phyloP scores from a whole-genome alignment of 176 grass and related monocot species.

The Carex myosuroides region DNA sequence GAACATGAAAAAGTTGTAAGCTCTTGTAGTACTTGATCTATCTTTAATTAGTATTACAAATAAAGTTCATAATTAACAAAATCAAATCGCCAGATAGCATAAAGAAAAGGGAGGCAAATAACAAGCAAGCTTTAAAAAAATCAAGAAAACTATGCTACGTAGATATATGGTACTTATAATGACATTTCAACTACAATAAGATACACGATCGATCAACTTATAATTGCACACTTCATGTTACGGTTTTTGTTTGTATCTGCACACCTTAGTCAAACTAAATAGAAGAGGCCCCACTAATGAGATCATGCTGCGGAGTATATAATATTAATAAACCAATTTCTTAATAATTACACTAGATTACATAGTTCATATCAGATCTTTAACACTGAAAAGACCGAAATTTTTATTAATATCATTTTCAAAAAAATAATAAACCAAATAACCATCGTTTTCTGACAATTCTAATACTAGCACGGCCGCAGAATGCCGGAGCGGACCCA shows the following conservation, averaged over 20 bases:
- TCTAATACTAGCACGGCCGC: too few species aligned
- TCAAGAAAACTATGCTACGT: not conserved
- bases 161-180: not conserved
- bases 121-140: not conserved
- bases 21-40: too few species aligned
- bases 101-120: not conserved
- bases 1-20: too few species aligned
- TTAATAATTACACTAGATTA: not conserved
- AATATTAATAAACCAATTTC: not conserved
- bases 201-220: not conserved
- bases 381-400: not conserved
- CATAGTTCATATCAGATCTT: not conserved
- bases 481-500: too few species aligned
- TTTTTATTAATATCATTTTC: too few species aligned
- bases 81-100: not conserved
- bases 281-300: not conserved
- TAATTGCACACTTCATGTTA: not conserved
- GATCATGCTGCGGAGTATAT: not conserved
- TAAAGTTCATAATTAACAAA: too few species aligned
- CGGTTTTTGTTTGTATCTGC: not conserved
- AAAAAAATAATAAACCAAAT: too few species aligned
- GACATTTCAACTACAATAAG: not conserved
- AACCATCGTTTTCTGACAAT: too few species aligned
- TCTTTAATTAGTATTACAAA: not conserved
- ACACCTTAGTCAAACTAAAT: not conserved